Base-by-base conservation (phyloP, 768 basidiomycete genomes). In the Calocera cornea region DNA sequence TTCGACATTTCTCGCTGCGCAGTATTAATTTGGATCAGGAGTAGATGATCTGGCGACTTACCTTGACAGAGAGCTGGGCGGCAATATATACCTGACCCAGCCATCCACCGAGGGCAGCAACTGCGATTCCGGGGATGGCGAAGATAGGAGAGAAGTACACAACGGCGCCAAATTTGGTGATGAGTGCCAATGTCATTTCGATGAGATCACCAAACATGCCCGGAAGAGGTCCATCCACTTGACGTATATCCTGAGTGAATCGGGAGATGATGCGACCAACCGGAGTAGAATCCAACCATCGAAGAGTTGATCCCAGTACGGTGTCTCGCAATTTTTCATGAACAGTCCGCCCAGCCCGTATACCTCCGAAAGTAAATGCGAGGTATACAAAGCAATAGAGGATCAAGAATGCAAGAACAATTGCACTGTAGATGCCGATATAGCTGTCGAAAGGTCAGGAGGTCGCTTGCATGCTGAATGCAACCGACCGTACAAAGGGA, bases 11-110 rank as follows among this genome's bases (percentile, higher is more conserved):
- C 77, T 10, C 66, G 64, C 34, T 31, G 24, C 24, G 34, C 3
- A 12, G 41, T 10, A 65, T 41, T 22, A 41, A 29, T 17, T 2
- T 7, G 14, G 31, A 29, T 11, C 10, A 8, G 60, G 22, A 14
- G 11, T 16, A 2, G 7, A 24, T n/a, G n/a, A 5, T 1, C 3
- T 31, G 40, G 5, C 14, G 33, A 63, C n/a, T 34, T 29, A 38
- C 29, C 72, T 78, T 79, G 72, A 77, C 74, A 34, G 75, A 70
- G 27, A 78, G 73, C 67, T 79, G 78, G 49, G 75, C 75, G 64
- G 76, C 75, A 49, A 79, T 78, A 68, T 79, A 78, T 7, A 78
- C 66, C 67, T 76, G 75, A 33, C 76, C 77, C 1, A 77, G 41
- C 41, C 75, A 67, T 29, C 69, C 75, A 22, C 76, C 77, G 29